Base-by-base conservation (phyloP, 805 yeast genomes). In the Spencermartinsiella europaea region DNA sequence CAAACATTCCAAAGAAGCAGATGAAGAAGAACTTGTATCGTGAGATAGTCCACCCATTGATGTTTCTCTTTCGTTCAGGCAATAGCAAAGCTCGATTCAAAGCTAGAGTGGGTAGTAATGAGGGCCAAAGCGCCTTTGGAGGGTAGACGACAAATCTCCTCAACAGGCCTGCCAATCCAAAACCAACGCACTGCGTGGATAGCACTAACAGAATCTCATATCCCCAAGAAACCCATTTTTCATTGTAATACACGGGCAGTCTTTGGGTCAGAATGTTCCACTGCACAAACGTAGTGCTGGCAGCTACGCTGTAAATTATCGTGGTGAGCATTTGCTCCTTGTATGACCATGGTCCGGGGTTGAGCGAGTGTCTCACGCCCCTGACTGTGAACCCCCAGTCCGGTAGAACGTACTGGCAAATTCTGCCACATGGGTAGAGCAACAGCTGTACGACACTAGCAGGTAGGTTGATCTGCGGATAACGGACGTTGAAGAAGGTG, bases 291-390 rank as follows among this genome's bases (percentile, higher is more conserved):
- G 47, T 44, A 41, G 58, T 59, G 3, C 65, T 59, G 7, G 50
- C 45, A 2, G 62, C 57, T 2, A 58, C 62, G 10, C 57, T 51
- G 52, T 57, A 58, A 21, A 60, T 55, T 10, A 64, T 45, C 1
- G 86, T 76, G 1, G 82, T 68, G 47, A 82, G 69, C 80, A 80
- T 78, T 60, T 81, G 86, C 57, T 82, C 87, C 56, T 81, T 81
- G 50, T 62, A 68, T 21, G 70, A 66, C 82, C 84, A 82, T 8
- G 83, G 82, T 7, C 85, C 83, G 2, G 82, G 83, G 59, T 79
- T 79, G 44, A 80, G 61, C 5, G 70, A 68, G 53, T 63, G 61
- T 59, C 71, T 19, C 10, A n/a, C 64, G 44, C 79, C 74, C 34
- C 57, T 51, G 42, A 71, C 25, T 4, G 63, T 66, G 54, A 75